Evolutionary conservation across 306 rosid species (phyloP), one percentile per base, ranked within the genome.

Genomic region (Cercis canadensis): DNA sequence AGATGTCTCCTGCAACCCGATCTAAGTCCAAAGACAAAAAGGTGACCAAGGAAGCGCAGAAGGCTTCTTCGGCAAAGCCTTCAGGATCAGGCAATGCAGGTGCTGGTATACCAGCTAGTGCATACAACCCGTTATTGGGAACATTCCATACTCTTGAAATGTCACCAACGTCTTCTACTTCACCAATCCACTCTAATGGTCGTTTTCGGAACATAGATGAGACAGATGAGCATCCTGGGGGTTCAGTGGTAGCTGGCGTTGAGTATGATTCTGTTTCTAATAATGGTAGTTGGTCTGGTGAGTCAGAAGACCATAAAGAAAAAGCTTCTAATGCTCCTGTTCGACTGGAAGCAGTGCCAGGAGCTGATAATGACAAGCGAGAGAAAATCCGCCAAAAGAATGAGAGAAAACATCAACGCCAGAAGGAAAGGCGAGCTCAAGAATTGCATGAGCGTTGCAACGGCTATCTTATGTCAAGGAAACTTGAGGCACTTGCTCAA

Each of bases 271-370:
- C 97, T 74, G 89, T 91, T 83, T 95, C 99, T 24, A 95, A 91
- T 56, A 95, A 86, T 72, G 99, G 87, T 74, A 95, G 99, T 85
- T 95, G 97, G 89, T 95, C 97, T 51, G 97, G 99, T 50, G 99
- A 95, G 84, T 95, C 99, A 0, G 99, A 91, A 75, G 97, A 90
- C 66, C 97, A 89, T 65, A 95, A 89, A 82, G 96, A 93, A 12
- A 90, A 83, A 83, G 56, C 75, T 51, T 78, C 85, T 67, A 87
- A 75, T 86, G 79, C 75, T 16, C 67, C 92, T 76, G 66, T 57
- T 41, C 75, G 85, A 67, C 78, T 63, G 43, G 99, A 91, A 75
- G 57, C 82, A 11, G 89, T 95, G 47, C 99, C 96, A 36, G 99
- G 99, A 72, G 96, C 92, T 57, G 97, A 95, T 44, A 89, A 81